A percentile compares a stretch with the other conserved stretches of the same genome.
phyloP scores from a whole-genome alignment of 2,329 filamentous ascomycete genomes.

The Aureobasidium sp. region DNA sequence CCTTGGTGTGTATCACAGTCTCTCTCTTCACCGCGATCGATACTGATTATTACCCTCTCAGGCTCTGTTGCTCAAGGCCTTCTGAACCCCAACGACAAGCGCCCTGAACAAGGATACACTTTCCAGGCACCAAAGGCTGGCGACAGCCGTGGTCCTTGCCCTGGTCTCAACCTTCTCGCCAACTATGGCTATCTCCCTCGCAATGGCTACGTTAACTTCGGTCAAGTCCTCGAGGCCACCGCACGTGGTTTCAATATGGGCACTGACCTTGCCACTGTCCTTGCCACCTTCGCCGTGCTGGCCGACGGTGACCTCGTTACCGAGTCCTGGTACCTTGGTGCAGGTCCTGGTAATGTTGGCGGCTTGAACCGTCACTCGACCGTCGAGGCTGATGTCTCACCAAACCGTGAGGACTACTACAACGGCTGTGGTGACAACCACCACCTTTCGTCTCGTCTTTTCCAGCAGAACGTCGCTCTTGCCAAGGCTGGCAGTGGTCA shows the following conservation, averaged over 20 bases:
- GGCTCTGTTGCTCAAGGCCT: constrained; percentile 22
- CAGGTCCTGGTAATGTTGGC: constrained; percentile 22
- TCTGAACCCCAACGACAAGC: constrained; percentile 24
- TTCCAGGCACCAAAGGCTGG: constrained; percentile 22
- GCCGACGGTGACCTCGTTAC: constrained; percentile 26
- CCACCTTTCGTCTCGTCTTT: constrained; percentile 27
- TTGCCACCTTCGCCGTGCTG: constrained; percentile 29
- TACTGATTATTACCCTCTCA: constrained; percentile 18
- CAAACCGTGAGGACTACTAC: constrained; percentile 32
- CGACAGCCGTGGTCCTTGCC: constrained; percentile 33
- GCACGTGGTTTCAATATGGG: constrained; percentile 34
- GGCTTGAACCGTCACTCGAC: constrained; percentile 28
- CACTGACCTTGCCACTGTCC: constrained; percentile 32
- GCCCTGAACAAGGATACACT: constrained; percentile 26
- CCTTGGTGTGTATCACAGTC: background rate
- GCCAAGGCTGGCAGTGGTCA: constrained; percentile 22
- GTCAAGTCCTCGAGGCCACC: constrained; percentile 30
- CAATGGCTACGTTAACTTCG: constrained; percentile 32
- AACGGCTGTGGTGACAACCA: constrained; percentile 29
- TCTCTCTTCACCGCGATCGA: background rate
- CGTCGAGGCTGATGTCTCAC: constrained; percentile 26
- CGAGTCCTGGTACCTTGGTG: constrained; percentile 26
- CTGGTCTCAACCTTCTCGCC: constrained; percentile 35
- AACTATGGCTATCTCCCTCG: constrained; percentile 38
- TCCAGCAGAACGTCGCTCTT: constrained; percentile 27